phyloP scores from a whole-genome alignment of 139 green algal genomes.

The Ettlia oleoabundans region DNA sequence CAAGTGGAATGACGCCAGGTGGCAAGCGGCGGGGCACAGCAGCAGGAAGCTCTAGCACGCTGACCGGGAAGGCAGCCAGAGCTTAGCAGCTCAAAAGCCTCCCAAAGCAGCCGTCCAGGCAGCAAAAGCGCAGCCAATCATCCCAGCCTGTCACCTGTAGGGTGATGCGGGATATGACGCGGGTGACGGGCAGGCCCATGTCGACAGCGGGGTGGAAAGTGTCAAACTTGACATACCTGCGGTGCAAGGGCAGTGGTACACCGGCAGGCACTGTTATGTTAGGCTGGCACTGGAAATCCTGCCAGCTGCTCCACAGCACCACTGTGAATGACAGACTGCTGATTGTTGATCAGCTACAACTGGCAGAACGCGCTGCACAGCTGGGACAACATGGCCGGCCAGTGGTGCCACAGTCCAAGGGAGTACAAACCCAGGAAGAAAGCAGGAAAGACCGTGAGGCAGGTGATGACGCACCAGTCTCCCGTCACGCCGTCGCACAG shows the following conservation, averaged over 20 bases:
- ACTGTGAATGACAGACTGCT: too few relatives aligned
- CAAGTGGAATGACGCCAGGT: too few relatives aligned
- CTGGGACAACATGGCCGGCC: too few relatives aligned
- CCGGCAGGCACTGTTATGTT: not conserved
- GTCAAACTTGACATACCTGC: constrained; percentile 98
- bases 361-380: too few relatives aligned
- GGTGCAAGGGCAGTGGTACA: not conserved
- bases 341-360: too few relatives aligned
- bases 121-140: not conserved
- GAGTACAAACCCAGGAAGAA: too few relatives aligned
- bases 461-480: constrained; percentile 76
- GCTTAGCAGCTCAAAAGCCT: too few relatives aligned
- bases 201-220: constrained; percentile 93
- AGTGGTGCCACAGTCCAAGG: too few relatives aligned
- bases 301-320: too few relatives aligned
- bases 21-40: too few relatives aligned
- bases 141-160: constrained; percentile 53
- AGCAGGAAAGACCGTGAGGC: not conserved
- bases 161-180: constrained; percentile 88
- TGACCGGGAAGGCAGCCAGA: not conserved
- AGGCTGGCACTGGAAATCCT: too few relatives aligned
- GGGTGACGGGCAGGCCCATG: constrained; percentile 90
- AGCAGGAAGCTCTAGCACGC: not conserved
- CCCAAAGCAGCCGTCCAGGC: too few relatives aligned
- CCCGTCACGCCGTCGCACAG: constrained; percentile 88